Base-by-base conservation (phyloP, 192 early-diverging fungal genomes). In the Gigaspora rosea region DNA sequence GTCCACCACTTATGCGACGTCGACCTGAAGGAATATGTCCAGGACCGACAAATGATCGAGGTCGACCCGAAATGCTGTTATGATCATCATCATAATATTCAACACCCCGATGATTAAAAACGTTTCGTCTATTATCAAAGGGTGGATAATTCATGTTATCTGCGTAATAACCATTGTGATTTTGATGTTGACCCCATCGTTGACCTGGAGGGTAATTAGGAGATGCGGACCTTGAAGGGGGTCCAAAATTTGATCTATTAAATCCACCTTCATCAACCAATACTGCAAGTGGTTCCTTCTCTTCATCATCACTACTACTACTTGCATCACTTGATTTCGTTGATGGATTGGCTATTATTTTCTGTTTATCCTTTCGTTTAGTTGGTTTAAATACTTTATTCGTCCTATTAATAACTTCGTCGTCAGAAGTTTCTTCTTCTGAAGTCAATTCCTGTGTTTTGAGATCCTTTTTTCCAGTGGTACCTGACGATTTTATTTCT, bases 31-130 rank as follows among this genome's bases (percentile, higher is more conserved):
- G 41, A 32, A 66, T 66, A 18, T 13, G 64, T 46, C 32, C 64
- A 51, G n/a, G 20, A 48, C 36, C 57, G 15, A 75, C 48, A 12
- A 51, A 20, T 75, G 73, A 75, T 16, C 73, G 41, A 20, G 73
- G 62, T 20, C 73, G 62, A 13, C 57, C 57, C 11, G 48, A 35
- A 58, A 33, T 12, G 10, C 56, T 75, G 16, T 12, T 48, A 48
- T 46, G 61, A 64, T 75, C 73, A 65, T 75, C 73, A 51, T 75
- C 73, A 52, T 75, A 64, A 64, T 51, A 74, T 27, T 74, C 72
- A 16, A 32, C 20, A 32, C 50, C 32, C 11, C 70, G 70, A 32
- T 32, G 52, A 27, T 32, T 58, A 12, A 73, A 35, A 27, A 52
- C 20, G 41, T 57, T 58, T 11, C 73, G 59, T 20, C 73, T 57